Percentiles rank a stretch among this genome's conserved stretches.
phyloP scores from a whole-genome alignment of 2,329 filamentous ascomycete genomes.

The Ascochyta fabae region DNA sequence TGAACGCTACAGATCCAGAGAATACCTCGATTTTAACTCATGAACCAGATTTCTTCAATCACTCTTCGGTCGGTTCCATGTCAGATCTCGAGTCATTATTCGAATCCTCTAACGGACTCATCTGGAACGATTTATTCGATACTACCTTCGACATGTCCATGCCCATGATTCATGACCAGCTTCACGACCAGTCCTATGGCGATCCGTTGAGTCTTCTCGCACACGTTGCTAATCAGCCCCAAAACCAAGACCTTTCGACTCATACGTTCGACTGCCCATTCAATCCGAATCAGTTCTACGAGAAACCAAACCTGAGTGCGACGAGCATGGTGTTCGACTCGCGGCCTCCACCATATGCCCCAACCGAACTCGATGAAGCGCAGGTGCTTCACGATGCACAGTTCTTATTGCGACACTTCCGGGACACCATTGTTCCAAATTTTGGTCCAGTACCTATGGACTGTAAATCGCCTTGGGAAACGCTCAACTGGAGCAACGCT shows the following conservation, averaged over 20 bases:
- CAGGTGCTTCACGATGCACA: slow-evolving; percentile 18
- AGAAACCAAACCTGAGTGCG: neutral
- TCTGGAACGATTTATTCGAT: slow-evolving; percentile 22
- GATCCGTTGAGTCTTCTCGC: slow-evolving; percentile 14
- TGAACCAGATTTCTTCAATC: slow-evolving; percentile 6
- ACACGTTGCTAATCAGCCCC: slow-evolving; percentile 14
- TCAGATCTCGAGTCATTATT: slow-evolving; percentile 20
- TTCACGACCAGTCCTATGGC: slow-evolving; percentile 6
- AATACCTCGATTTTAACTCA: slow-evolving; percentile 1
- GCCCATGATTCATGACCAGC: slow-evolving; percentile 9
- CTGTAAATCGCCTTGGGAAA: slow-evolving; percentile 26
- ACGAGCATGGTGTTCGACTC: neutral
- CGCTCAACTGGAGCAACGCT: slow-evolving; percentile 21
- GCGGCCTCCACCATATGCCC: slow-evolving; percentile 11
- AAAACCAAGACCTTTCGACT: neutral
- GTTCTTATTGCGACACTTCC: slow-evolving; percentile 23
- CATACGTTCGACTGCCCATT: neutral
- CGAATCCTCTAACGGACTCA: slow-evolving; percentile 14
- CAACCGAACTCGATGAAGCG: slow-evolving; percentile 11
- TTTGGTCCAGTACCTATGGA: slow-evolving; percentile 20
- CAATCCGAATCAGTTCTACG: neutral
- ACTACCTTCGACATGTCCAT: slow-evolving; percentile 17
- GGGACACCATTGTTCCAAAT: slow-evolving; percentile 19
- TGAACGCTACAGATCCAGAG: neutral
- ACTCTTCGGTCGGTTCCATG: slow-evolving; percentile 12